A percentile compares a stretch with the other conserved stretches of the same genome.
These are phyloP conservation scores for Yamadazyma diospyri DNA, from an alignment of 1,139 yeast species.

Conservation along the genomic window DNA sequence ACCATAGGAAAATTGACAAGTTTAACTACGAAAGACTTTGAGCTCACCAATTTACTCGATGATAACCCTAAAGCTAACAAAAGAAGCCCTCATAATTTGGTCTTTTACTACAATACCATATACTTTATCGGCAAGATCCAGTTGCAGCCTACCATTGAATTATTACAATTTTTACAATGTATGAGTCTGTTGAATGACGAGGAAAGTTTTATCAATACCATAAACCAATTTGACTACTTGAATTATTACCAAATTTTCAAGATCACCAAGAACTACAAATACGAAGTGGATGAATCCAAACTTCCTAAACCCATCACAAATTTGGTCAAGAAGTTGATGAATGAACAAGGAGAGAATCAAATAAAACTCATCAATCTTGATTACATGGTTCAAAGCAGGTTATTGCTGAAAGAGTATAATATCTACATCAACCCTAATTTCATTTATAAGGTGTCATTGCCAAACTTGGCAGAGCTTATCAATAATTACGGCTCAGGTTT, in stretches of 20 bases:
- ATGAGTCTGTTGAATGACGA: constrained; percentile 60
- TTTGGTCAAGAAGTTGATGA: constrained; percentile 29
- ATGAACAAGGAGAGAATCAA: constrained; percentile 40
- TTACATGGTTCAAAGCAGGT: constrained; percentile 43
- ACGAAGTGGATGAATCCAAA: constrained; percentile 76
- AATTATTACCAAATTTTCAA: constrained; percentile 71
- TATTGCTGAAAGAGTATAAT: constrained; percentile 38
- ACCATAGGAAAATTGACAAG: constrained; percentile 25
- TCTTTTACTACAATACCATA: constrained; percentile 54
- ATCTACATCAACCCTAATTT: constrained; percentile 48
- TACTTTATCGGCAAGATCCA: constrained; percentile 62
- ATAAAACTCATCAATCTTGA: constrained; percentile 30
- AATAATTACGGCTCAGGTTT: constrained; percentile 60
- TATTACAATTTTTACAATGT: constrained; percentile 89
- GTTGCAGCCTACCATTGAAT: constrained; percentile 70
- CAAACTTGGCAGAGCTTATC: constrained; percentile 57
- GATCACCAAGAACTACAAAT: constrained; percentile 71
- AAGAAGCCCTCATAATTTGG: constrained; percentile 29
- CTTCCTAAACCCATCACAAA: constrained; percentile 47
- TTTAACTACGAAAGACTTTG: constrained; percentile 15
- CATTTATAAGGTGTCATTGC: constrained; percentile 52
- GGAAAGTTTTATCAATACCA: constrained; percentile 55
- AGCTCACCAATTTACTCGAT: constrained; percentile 23
- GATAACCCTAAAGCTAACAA: constrained; percentile 16
- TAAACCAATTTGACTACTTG: constrained; percentile 54